Base-by-base conservation (phyloP, 148 eudicot species). In the Silene latifolia region DNA sequence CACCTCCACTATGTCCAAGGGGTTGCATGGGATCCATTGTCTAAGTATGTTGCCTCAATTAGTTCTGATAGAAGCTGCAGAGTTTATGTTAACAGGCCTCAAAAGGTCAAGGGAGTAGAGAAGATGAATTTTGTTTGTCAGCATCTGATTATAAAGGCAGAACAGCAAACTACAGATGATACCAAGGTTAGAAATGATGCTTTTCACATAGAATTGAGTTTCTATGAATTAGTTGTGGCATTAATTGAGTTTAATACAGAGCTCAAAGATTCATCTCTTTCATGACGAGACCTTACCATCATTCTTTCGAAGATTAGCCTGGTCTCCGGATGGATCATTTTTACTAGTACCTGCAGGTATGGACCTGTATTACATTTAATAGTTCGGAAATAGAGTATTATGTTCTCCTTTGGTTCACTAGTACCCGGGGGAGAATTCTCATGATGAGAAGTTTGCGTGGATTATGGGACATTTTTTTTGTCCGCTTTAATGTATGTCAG, bases 321-420 rank as follows among this genome's bases (percentile, higher is more conserved):
- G 98, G 98, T 90, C 98, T 51, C 93, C 97, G 56, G 98, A 95
- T 85, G 98, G 98, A 32, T 90, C 98, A 42, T 95, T 92, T 85
- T 84, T 95, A 76, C 84, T 95, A 72, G 89, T 88, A 60, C 98
- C 98, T 79, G 97, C 97, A 82, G 98, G 98, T 95, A 89, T 73
- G 79, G 61, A 13, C 77, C 42, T 65, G 54, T 72, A 44, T 25
- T 80, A 20, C 72, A 20, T 64, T 73, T 18, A 61, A 72, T 77
- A 24, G 69, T 27, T 75, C 35, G 63, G 21, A 29, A 63, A n/a
- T 24, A 51, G 29, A 8, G 25, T 56, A 20, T 7, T 14, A 44
- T 54, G 27, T 5, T 54, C 23, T 7, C n/a, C 5, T 3, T 47
- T 69, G 4, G 42, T 35, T 66, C 17, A 32, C 35, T 32, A 32